phyloP scores from a whole-genome alignment of 306 rosid genomes.

The Morella rubra region DNA sequence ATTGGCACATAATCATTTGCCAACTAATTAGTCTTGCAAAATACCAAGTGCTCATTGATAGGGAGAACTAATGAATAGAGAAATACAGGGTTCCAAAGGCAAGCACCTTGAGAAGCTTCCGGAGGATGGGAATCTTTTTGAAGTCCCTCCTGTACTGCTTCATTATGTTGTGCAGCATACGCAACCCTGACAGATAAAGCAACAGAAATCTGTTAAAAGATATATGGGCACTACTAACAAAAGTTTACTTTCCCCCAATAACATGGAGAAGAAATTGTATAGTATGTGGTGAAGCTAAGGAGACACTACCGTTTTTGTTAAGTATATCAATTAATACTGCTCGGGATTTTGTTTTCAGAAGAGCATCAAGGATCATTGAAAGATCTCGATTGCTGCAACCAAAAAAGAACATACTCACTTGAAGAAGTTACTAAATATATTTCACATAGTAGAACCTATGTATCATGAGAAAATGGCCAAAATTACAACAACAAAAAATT shows the following conservation, averaged over 20 bases:
- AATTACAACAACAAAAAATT: conserved; percentile 4
- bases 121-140: conserved; percentile 93
- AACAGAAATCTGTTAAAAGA: conserved; percentile 27
- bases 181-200: conserved; percentile 62
- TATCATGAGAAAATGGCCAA: conserved; percentile 22
- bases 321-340: conserved; percentile 80
- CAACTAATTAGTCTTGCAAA: background rate
- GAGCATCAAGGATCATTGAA: conserved; percentile 97
- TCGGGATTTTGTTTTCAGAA: conserved; percentile 92
- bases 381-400: conserved; percentile 92
- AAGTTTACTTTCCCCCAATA: background rate
- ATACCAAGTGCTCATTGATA: background rate
- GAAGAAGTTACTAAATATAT: background rate
- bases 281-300: conserved; percentile 6
- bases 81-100: background rate
- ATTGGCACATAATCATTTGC: background rate
- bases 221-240: background rate
- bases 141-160: conserved; percentile 86
- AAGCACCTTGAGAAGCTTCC: conserved; percentile 95
- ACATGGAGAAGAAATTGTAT: background rate
- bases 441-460: background rate
- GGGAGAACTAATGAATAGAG: background rate
- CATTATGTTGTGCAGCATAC: conserved; percentile 94
- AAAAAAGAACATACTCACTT: conserved; percentile 16
- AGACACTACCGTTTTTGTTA: conserved; percentile 78